Percentiles rank a stretch among this genome's conserved stretches.
These are phyloP conservation scores for Alternaria novae-zelandiae DNA, from an alignment of 2,329 filamentous ascomycete genomes.

Conservation along the genomic window DNA sequence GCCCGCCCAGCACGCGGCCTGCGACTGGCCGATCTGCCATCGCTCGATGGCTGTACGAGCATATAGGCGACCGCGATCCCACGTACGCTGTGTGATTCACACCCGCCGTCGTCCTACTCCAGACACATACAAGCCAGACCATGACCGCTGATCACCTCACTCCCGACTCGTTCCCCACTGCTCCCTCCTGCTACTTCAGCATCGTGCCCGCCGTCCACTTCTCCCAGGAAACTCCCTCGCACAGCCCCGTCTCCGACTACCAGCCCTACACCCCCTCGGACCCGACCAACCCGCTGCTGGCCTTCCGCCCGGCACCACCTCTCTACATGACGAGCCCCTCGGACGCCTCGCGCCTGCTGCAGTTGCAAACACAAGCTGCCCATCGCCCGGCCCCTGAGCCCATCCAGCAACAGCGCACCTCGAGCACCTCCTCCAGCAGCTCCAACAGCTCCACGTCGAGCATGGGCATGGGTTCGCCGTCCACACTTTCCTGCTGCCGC, in stretches of 20 bases:
- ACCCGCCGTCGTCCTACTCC: conserved; percentile 9
- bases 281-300: conserved; percentile 45
- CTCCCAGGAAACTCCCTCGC: conserved; percentile 41
- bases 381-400: conserved; percentile 40
- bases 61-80: conserved; percentile 22
- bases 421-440: conserved; percentile 14
- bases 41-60: conserved; percentile 15
- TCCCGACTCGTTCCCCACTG: conserved; percentile 12
- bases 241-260: conserved; percentile 30
- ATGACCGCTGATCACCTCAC: conserved; percentile 21
- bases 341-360: conserved; percentile 46
- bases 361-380: conserved; percentile 48
- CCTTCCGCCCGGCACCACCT: conserved; percentile 27
- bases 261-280: conserved; percentile 34
- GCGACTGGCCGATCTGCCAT: conserved; percentile 6
- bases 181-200: conserved; percentile 44
- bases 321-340: conserved; percentile 29
- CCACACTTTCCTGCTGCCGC: conserved; percentile 40
- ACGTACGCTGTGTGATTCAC: conserved; percentile 14
- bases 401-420: conserved; percentile 28
- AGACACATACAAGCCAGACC: conserved; percentile 13
- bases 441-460: conserved; percentile 20
- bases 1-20: conserved; percentile 6
- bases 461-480: conserved; percentile 20
- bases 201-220: conserved; percentile 37